Percentiles rank a stretch among this genome's conserved stretches.
Evolutionary conservation across 345 rosid genomes (phyloP).

Genomic region (Microcos paniculata): DNA sequence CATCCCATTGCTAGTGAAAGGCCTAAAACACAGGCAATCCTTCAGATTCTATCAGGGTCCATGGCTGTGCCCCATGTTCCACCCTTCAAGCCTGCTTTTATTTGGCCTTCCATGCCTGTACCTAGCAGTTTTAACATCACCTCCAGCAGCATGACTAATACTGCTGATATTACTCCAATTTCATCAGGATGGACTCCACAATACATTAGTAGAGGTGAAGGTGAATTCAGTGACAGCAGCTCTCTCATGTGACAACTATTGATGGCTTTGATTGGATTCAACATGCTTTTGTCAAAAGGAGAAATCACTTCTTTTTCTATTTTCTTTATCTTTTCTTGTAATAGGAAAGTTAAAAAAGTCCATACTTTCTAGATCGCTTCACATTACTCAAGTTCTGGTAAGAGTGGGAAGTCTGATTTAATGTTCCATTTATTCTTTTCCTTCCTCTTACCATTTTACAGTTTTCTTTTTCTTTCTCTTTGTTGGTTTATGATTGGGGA

Average conservation of each 20-base stretch:
- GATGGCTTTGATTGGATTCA: background rate
- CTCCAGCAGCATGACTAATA: constrained; percentile 4
- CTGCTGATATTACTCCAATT: constrained; percentile 26
- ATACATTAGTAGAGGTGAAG: constrained; percentile 20
- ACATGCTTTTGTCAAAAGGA: background rate
- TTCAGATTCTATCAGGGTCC: constrained; percentile 42
- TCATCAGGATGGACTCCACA: constrained; percentile 47
- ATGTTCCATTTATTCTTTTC: background rate
- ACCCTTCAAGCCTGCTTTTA: constrained; percentile 47
- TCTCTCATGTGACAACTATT: constrained; percentile 16
- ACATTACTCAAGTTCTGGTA: background rate
- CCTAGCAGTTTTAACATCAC: constrained; percentile 17
- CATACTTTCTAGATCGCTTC: background rate
- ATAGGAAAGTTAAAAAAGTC: background rate
- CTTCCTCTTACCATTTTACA: background rate
- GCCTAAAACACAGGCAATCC: constrained; percentile 41
- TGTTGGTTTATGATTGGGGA: background rate
- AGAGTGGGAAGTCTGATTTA: background rate
- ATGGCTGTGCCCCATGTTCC: constrained; percentile 40
- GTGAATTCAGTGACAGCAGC: constrained; percentile 26
- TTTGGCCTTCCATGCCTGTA: constrained; percentile 39
- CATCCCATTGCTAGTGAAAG: constrained; percentile 52
- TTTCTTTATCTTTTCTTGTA: background rate
- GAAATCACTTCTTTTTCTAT: background rate
- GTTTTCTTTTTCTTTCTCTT: background rate